These are phyloP conservation scores for Mayamaea pseudoterrestris DNA, from an alignment of 108 stramenopile genomes.

Conservation along the genomic window DNA sequence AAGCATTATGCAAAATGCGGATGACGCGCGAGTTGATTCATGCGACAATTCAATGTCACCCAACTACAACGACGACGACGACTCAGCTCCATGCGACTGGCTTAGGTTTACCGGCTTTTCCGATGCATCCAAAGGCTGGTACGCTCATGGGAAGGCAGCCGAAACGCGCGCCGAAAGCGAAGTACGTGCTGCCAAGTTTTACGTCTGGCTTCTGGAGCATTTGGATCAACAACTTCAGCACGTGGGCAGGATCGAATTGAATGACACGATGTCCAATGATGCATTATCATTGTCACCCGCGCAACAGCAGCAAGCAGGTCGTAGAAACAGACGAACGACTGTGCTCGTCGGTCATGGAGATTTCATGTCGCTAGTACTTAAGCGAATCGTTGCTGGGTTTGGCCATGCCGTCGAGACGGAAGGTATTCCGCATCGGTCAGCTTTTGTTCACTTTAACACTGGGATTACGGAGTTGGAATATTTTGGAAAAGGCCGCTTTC, in stretches of 20 bases:
- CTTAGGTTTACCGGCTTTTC: slow-evolving; percentile 57
- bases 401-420: slow-evolving; percentile 48
- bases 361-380: slow-evolving; percentile 62
- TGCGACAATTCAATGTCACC: neutral
- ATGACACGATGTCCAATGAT: neutral
- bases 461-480: slow-evolving; percentile 70
- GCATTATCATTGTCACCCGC: no score
- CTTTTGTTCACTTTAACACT: slow-evolving; percentile 70
- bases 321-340: slow-evolving; percentile 36
- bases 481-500: slow-evolving; percentile 60
- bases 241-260: slow-evolving; percentile 6
- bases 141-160: slow-evolving; percentile 36
- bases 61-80: neutral
- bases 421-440: slow-evolving; percentile 45
- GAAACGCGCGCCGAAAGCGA: slow-evolving; percentile 57
- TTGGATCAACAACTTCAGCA: slow-evolving; percentile 39
- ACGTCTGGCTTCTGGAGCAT: slow-evolving; percentile 59
- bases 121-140: slow-evolving; percentile 38
- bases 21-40: slow-evolving; percentile 5
- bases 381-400: slow-evolving; percentile 57
- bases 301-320: slow-evolving; percentile 22
- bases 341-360: slow-evolving; percentile 62
- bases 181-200: slow-evolving; percentile 54
- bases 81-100: slow-evolving; percentile 6
- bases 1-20: slow-evolving; percentile 7